A percentile compares a stretch with the other conserved stretches of the same genome.
Conservation (phyloP, 768 basidiomycete genomes). For the Gymnopilus junonius region DNA sequence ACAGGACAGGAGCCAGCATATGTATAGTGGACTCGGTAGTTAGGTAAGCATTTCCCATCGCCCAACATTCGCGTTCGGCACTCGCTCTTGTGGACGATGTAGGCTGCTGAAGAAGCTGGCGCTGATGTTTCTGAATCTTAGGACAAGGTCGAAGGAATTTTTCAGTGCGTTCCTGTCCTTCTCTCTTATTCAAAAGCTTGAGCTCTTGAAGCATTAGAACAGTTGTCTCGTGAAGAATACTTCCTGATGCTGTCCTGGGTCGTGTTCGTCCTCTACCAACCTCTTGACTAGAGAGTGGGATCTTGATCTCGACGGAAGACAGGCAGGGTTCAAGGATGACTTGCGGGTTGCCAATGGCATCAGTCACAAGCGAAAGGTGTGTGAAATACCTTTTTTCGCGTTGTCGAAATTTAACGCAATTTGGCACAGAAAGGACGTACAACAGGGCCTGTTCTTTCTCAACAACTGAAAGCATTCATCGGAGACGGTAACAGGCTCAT, state of each 20-base stretch:
- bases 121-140: slow-evolving; percentile 44
- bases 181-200: background rate
- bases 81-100: background rate
- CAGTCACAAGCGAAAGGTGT: slow-evolving; percentile 58
- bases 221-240: slow-evolving; percentile 76
- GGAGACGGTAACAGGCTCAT: slow-evolving; percentile 90
- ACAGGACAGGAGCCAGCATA: too few species aligned
- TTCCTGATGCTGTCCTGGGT: slow-evolving; percentile 51
- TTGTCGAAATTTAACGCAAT: background rate
- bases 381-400: slow-evolving; percentile 7
- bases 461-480: slow-evolving; percentile 73
- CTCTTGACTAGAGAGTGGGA: slow-evolving; percentile 75
- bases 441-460: slow-evolving; percentile 62
- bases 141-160: slow-evolving; percentile 61
- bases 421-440: slow-evolving; percentile 40
- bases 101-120: slow-evolving; percentile 22
- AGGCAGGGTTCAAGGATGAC: slow-evolving; percentile 75
- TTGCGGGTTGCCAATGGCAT: slow-evolving; percentile 76
- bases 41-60: background rate
- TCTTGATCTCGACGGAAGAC: slow-evolving; percentile 67
- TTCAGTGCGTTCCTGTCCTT: slow-evolving; percentile 44
- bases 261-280: slow-evolving; percentile 39
- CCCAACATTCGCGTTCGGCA: background rate
- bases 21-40: too few species aligned
- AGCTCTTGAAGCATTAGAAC: slow-evolving; percentile 3